Evolutionary conservation across 306 rosid genomes (phyloP), one percentile per base, ranked within the genome.

Genomic region (Mucuna pruriens): DNA sequence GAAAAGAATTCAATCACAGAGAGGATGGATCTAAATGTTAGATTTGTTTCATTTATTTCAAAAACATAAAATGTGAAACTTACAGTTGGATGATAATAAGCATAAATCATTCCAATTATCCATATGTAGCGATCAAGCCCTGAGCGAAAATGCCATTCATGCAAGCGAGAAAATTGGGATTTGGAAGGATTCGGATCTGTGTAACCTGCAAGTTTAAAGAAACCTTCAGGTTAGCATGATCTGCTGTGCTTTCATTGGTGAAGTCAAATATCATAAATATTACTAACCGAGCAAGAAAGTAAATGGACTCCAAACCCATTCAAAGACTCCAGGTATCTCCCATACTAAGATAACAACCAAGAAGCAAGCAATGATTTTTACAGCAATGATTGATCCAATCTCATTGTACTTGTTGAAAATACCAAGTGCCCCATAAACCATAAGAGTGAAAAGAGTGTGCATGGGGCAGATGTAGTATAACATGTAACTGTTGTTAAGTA

Each of bases 51-150:
- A 58, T 54, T 44, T 78, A 75, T n/a, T 81, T 46, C 57, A 71
- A 44, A 54, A 55, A 76, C 71, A 80, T 57, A 46, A 72, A 19
- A 52, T 67, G n/a, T n/a, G 70, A 73, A 85, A 80, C 97, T 79
- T 87, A 95, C 99, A 39, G 97, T 90, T 81, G 99, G 93, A 88
- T 95, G 98, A 82, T 89, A 95, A 80, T 92, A 95, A 26, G 98
- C 98, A 92, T 93, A 93, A 60, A 95, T 87, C 99, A 95, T 95
- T 75, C 99, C 99, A 61, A 95, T 85, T 71, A 95, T 93, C 98
- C 99, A 95, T 83, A 95, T 90, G 83, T 95, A 95, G 78, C 99
- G 97, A 86, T 95, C 99, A 81, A 95, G 97, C 75, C 97, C 99
- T 0, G 98, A 89, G 75, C 99, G 96, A 73, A 95, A 95, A 85